Evolutionary conservation across 148 eudicot species (phyloP).

Genomic region (Persicaria maculosa): DNA sequence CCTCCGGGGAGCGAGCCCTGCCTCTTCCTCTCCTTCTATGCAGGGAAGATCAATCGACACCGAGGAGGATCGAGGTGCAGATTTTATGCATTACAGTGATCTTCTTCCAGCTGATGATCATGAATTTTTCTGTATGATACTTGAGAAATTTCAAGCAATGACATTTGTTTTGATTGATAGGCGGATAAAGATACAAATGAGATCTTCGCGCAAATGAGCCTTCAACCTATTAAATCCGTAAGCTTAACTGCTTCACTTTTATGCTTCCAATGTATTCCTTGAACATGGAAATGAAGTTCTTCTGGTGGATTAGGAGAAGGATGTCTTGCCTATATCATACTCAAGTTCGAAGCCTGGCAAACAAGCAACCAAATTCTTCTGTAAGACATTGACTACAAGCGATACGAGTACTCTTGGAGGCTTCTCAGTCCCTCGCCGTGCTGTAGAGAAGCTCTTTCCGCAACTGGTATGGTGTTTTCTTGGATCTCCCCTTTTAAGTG

Average conservation of each 20-base stretch:
- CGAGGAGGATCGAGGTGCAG: no score
- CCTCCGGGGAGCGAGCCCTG: no score
- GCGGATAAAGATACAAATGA: conserved; percentile 97
- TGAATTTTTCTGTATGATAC: no score
- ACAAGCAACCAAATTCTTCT: conserved; percentile 71
- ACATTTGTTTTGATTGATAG: conserved; percentile 22
- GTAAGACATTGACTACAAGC: conserved; percentile 68
- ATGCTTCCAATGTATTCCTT: not conserved
- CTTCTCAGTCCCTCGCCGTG: conserved; percentile 77
- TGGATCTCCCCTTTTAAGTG: not conserved
- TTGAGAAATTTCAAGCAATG: no score
- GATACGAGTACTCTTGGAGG: conserved; percentile 84
- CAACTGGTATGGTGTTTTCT: conserved; percentile 43
- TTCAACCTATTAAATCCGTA: conserved; percentile 86
- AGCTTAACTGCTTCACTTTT: conserved; percentile 14
- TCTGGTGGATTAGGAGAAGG: conserved; percentile 60
- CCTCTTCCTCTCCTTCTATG: no score
- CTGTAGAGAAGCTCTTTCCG: conserved; percentile 78
- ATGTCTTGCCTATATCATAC: conserved; percentile 67
- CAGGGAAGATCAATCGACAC: no score
- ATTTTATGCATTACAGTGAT: no score
- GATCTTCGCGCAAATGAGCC: conserved; percentile 96
- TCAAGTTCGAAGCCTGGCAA: conserved; percentile 61
- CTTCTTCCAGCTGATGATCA: not conserved
- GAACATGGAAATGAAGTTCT: not conserved